Percentiles rank a stretch among this genome's conserved stretches.
Evolutionary conservation across 345 rosid species (phyloP).

Genomic region (Boechera divaricarpa): DNA sequence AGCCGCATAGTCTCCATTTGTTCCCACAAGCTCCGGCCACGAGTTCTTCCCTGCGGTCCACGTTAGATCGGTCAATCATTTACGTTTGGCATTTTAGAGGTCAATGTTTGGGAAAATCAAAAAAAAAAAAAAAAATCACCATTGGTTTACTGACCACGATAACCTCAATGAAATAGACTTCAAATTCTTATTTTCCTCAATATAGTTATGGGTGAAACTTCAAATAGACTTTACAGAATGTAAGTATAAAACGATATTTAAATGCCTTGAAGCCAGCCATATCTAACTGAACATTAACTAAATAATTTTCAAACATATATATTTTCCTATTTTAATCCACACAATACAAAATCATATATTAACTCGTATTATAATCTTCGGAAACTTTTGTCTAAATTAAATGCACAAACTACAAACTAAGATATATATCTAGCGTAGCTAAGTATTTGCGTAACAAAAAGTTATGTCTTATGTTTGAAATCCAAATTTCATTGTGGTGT

Average conservation of each 20-base stretch:
- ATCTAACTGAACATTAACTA: too few relatives aligned
- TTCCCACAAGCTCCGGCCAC: slow-evolving; percentile 48
- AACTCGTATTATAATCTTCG: background rate
- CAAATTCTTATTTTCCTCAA: background rate
- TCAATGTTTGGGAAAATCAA: background rate
- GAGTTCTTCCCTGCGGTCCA: slow-evolving; percentile 31
- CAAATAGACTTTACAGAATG: too few relatives aligned
- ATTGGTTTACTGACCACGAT: background rate
- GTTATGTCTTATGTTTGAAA: background rate
- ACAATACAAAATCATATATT: too few relatives aligned
- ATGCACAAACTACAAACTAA: background rate
- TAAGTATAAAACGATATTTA: too few relatives aligned
- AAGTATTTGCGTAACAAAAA: background rate
- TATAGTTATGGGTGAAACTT: background rate
- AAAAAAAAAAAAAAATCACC: background rate
- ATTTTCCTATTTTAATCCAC: too few relatives aligned
- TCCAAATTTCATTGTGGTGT: background rate
- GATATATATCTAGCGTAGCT: background rate
- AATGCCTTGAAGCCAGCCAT: too few relatives aligned
- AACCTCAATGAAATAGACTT: background rate
- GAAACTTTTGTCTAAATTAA: background rate
- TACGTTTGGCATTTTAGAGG: background rate
- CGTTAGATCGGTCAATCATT: background rate
- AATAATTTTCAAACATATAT: too few relatives aligned
- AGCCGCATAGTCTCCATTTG: slow-evolving; percentile 40